Conservation (phyloP, 805 yeast species). For the Candida pseudoglaebosa region DNA sequence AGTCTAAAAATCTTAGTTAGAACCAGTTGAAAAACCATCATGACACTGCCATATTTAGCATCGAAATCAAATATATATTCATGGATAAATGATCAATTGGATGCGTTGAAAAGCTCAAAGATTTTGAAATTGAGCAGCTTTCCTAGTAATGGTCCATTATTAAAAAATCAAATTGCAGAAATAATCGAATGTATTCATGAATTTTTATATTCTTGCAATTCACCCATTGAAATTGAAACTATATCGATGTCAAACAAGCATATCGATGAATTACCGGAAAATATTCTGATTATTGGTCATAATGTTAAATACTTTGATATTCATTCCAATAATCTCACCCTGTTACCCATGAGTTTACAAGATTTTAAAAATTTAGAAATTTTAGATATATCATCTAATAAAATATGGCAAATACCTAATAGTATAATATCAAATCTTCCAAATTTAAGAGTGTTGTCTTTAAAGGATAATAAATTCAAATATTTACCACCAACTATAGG, state of each 20-base stretch:
- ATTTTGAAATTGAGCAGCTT: slow-evolving; percentile 18
- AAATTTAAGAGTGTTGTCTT: slow-evolving; percentile 53
- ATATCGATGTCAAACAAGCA: slow-evolving; percentile 53
- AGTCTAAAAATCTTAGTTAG: too few relatives aligned
- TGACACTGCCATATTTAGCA: slow-evolving; percentile 11
- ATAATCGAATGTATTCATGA: slow-evolving; percentile 21
- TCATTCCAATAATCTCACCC: slow-evolving; percentile 53
- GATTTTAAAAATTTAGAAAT: slow-evolving; percentile 50
- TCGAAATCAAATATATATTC: slow-evolving; percentile 12
- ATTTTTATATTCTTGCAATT: slow-evolving; percentile 17
- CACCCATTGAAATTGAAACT: slow-evolving; percentile 39
- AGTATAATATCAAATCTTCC: slow-evolving; percentile 35
- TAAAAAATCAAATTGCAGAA: slow-evolving; percentile 12
- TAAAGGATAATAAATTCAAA: slow-evolving; percentile 55
- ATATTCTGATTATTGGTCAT: slow-evolving; percentile 37
- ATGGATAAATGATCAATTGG: slow-evolving; percentile 21
- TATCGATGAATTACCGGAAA: slow-evolving; percentile 44
- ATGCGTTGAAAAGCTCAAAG: slow-evolving; percentile 16
- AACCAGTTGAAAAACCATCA: slow-evolving; percentile 1
- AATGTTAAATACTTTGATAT: slow-evolving; percentile 60
- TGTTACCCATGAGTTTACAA: slow-evolving; percentile 45
- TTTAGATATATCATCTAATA: slow-evolving; percentile 61
- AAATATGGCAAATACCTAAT: slow-evolving; percentile 46
- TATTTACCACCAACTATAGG: slow-evolving; percentile 51
- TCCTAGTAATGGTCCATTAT: slow-evolving; percentile 1